Base-by-base conservation (phyloP, 768 basidiomycete genomes). In the Dendrothele bispora region DNA sequence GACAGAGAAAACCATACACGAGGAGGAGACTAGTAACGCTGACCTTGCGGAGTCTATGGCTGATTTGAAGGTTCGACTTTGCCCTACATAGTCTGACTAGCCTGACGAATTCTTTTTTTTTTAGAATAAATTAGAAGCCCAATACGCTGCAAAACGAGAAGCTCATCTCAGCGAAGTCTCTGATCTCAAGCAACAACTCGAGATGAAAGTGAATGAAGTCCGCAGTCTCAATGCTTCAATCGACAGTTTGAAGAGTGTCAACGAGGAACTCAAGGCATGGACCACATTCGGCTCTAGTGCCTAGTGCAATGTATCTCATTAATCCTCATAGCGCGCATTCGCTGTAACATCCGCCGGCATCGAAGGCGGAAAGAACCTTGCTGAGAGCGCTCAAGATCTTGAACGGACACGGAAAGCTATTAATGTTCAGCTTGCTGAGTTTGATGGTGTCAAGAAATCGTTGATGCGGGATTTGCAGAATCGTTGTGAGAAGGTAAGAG, bases 381-480 rank as follows among this genome's bases (percentile, higher is more conserved):
- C 93, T 25, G 92, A 97, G 72, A 94, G 93, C 60, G 93, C 95
- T 2, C 90, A 94, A 70, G 97, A 99, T 70, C 82, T 98, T 55
- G 97, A 99, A 70, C 82, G 95, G 48, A 93, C 91, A 37, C 83
- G 97, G 56, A 98, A 97, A 70, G 91, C 91, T 11, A 94, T 97
- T 70, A 95, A 93, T 53, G 88, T 94, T n/a, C 95, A 98, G 62
- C 84, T 95, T 50, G 91, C 95, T 50, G 97, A 99, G 63, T 99
- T 99, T 66, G 97, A 99, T 63, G 88, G 91, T 17, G 94, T 97
- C 57, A 98, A 98, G 80, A 95, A 97, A 74, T 95, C 91, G 39
- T 81, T 99, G 53, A 97, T 99, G 91, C 87, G 93, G 29, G 97
- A 99, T 74, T 71, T 99, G 58, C 95, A 98, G 73, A 98, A 99